Conservation (phyloP, 768 basidiomycete species). For the Boletus reticulatus region DNA sequence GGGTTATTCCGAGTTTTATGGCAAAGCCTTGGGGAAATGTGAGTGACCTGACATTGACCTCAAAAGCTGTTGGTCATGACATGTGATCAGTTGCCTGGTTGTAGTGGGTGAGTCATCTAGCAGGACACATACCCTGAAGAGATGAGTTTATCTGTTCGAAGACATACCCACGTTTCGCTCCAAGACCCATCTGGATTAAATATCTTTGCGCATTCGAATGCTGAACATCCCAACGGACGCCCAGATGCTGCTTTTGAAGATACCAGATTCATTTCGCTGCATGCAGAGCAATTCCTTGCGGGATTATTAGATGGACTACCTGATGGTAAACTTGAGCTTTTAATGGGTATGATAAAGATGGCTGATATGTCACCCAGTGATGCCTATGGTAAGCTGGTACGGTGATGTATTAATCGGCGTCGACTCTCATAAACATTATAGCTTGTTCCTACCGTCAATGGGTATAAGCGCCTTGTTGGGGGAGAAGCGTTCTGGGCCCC, state of each 20-base stretch:
- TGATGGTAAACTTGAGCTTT: slow-evolving; percentile 56
- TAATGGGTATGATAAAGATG: not conserved
- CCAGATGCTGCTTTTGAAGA: slow-evolving; percentile 73
- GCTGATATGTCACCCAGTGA: slow-evolving; percentile 45
- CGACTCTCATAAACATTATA: slow-evolving; percentile 24
- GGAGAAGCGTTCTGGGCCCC: slow-evolving; percentile 96
- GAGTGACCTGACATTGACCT: slow-evolving; percentile 27
- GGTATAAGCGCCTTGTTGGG: slow-evolving; percentile 94
- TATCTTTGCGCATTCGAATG: slow-evolving; percentile 70
- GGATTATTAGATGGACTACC: slow-evolving; percentile 87
- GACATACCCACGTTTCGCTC: slow-evolving; percentile 91
- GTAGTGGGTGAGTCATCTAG: slow-evolving; percentile 68
- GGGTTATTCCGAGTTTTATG: slow-evolving; percentile 95
- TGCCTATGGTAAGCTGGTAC: slow-evolving; percentile 67
- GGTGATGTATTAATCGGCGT: not conserved
- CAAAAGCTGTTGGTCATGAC: slow-evolving; percentile 4
- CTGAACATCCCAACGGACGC: slow-evolving; percentile 62
- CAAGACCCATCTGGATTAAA: slow-evolving; percentile 67
- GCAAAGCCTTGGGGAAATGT: slow-evolving; percentile 96
- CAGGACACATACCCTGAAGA: slow-evolving; percentile 8
- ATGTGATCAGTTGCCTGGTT: slow-evolving; percentile 76
- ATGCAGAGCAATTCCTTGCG: slow-evolving; percentile 91
- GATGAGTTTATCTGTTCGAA: slow-evolving; percentile 26
- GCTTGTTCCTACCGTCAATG: slow-evolving; percentile 90
- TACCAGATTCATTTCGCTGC: slow-evolving; percentile 78